Base-by-base conservation (phyloP, 1,284 basidiomycete species). In the Rhodotorula sp. region DNA sequence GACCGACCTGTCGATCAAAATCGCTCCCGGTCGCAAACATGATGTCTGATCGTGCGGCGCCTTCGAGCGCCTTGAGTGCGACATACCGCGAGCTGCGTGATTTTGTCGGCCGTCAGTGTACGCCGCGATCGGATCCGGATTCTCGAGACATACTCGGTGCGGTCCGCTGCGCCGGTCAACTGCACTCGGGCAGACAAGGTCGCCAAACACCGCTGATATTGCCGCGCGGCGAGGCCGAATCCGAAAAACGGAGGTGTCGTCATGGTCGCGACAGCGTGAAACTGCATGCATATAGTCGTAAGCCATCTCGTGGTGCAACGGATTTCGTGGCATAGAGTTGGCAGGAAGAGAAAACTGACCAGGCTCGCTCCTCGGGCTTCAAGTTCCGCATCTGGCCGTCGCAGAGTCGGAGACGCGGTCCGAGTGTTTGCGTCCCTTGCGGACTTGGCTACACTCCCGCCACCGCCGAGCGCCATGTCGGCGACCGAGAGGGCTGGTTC, bases 181-280 rank as follows among this genome's bases (percentile, higher is more conserved):
- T 80, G 78, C 8, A 90, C 85, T 79, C 97, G 93, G 69, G 85
- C 86, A 10, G 81, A 82, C 54, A 97, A 84, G 43, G 89, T 85
- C 5, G 84, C 83, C 59, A 92, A 82, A 80, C 97, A 97, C 65
- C 88, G 85, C 12, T 69, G 50, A 54, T 75, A 75, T 54, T 65
- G 69, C 48, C 63, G 60, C 5, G 60, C 69, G 48, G 67, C 49
- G 47, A 16, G 28, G 0, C 26, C 38, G 6, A 56, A 19, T 1
- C 60, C 61, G 52, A 74, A 49, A 19, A 69, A 71, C 0, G 59
- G 90, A 0, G 93, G 92, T 76, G 94, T 90, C 14, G 93, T 92
- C 78, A 89, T 95, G 10, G 92, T 94, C n/a, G 92, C 90, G 87
- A 93, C 93, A 0, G 93, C 90, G 19, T 89, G 90, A 78, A 98